These are phyloP conservation scores for Ganoderma meredithae DNA, from an alignment of 1,284 basidiomycete genomes.

Conservation along the genomic window DNA sequence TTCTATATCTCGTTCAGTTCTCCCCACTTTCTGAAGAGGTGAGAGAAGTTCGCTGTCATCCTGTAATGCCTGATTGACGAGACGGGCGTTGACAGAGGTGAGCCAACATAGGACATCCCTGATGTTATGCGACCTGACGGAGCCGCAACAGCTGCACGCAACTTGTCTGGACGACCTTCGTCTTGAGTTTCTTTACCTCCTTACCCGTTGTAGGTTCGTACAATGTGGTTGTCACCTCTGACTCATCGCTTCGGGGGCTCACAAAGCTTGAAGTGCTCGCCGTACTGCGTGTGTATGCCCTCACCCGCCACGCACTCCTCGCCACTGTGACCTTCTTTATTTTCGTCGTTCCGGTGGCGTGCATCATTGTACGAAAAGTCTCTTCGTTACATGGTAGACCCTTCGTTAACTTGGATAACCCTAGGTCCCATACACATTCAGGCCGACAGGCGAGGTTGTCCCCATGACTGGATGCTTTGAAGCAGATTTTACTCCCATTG, in stretches of 20 bases:
- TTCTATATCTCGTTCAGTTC: background rate
- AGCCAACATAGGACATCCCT: background rate
- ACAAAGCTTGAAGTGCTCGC: background rate
- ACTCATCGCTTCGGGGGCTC: background rate
- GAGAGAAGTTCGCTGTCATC: background rate
- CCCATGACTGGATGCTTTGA: slow-evolving; percentile 1
- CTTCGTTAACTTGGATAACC: background rate
- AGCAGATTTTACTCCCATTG: background rate
- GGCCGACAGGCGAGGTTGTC: background rate
- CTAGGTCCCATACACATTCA: slow-evolving; percentile 2
- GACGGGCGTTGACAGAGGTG: background rate
- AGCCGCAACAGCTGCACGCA: background rate
- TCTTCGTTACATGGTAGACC: background rate
- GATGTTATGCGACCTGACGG: background rate
- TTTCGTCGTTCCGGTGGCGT: background rate
- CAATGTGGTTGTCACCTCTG: no score
- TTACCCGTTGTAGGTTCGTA: background rate
- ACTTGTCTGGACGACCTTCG: slow-evolving; percentile 5
- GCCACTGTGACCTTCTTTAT: background rate
- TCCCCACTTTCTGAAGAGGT: background rate
- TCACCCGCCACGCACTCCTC: background rate
- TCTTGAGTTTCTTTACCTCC: background rate
- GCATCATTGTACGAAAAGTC: background rate
- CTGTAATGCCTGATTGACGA: background rate
- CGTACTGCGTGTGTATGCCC: slow-evolving; percentile 7